Conservation (phyloP, 225 moss, liverwort and hornwort genomes). For the Pleurozium schreberi region DNA sequence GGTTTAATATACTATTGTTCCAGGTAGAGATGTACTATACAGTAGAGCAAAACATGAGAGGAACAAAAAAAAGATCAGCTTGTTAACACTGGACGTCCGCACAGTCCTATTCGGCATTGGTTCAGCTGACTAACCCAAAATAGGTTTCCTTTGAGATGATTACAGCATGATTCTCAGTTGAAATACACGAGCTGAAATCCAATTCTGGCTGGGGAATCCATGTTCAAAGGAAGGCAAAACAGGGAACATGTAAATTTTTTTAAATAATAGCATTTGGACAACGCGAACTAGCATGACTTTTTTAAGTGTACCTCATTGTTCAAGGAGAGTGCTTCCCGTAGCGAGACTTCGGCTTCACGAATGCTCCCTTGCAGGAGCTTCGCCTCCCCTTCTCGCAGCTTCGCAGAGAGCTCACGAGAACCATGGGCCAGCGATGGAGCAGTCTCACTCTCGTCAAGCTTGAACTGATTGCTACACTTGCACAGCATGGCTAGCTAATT, state of each 20-base stretch:
- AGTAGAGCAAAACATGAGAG: neutral
- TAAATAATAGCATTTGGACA: neutral
- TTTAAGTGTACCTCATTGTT: slow-evolving; percentile 39
- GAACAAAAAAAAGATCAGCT: neutral
- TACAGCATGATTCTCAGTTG: neutral
- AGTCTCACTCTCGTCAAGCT: slow-evolving; percentile 24
- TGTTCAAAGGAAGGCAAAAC: neutral
- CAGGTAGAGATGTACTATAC: neutral
- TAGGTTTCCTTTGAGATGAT: neutral
- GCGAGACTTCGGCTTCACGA: slow-evolving; percentile 52
- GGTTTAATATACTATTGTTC: too few relatives aligned
- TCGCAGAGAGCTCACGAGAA: slow-evolving; percentile 37
- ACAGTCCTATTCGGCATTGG: neutral
- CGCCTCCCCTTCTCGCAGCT: slow-evolving; percentile 49
- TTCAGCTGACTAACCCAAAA: neutral
- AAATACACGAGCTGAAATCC: neutral
- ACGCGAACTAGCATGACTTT: neutral
- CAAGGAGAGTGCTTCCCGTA: slow-evolving; percentile 51
- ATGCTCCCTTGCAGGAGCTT: slow-evolving; percentile 47
- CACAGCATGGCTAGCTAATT: slow-evolving; percentile 42
- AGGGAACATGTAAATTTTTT: neutral
- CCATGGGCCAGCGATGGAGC: slow-evolving; percentile 3
- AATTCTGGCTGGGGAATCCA: neutral
- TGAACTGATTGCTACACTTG: slow-evolving; percentile 57
- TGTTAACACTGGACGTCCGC: neutral